Conservation (phyloP, 2,329 filamentous ascomycete genomes). For the Aspergillus quadricinctus region DNA sequence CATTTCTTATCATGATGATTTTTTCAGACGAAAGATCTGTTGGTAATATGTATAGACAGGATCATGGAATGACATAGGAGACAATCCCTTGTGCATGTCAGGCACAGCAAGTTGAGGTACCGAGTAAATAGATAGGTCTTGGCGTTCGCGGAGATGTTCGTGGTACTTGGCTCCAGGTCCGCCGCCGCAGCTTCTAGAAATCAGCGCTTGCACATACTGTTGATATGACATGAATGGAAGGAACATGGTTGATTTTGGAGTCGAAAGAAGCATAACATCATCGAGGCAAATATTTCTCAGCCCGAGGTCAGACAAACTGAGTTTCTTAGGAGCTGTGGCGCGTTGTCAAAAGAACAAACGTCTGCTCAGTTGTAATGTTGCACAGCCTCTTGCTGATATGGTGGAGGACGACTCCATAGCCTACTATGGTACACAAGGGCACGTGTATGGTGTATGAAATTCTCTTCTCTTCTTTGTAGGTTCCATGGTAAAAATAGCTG, state of each 20-base stretch:
- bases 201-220: constrained; percentile 11
- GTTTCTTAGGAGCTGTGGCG: not conserved
- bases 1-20: too few species aligned
- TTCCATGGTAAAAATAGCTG: constrained; percentile 12
- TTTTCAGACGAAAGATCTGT: too few species aligned
- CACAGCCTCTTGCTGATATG: not conserved
- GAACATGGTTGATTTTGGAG: not conserved
- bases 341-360: too few species aligned
- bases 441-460: not conserved
- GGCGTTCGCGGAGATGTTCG: not conserved
- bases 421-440: not conserved
- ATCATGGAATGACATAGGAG: too few species aligned
- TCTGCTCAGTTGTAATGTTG: not conserved
- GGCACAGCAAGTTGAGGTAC: not conserved
- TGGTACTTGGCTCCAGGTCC: not conserved
- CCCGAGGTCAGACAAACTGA: not conserved
- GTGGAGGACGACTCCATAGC: too few species aligned
- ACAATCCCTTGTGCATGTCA: not conserved
- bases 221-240: not conserved
- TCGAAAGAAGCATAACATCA: too few species aligned
- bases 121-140: not conserved
- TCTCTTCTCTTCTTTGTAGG: not conserved
- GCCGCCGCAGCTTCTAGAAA: not conserved
- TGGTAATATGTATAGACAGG: not conserved
- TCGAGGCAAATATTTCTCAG: not conserved